phyloP scores from a whole-genome alignment of 768 basidiomycete species.

The Agaricus subrufescens region DNA sequence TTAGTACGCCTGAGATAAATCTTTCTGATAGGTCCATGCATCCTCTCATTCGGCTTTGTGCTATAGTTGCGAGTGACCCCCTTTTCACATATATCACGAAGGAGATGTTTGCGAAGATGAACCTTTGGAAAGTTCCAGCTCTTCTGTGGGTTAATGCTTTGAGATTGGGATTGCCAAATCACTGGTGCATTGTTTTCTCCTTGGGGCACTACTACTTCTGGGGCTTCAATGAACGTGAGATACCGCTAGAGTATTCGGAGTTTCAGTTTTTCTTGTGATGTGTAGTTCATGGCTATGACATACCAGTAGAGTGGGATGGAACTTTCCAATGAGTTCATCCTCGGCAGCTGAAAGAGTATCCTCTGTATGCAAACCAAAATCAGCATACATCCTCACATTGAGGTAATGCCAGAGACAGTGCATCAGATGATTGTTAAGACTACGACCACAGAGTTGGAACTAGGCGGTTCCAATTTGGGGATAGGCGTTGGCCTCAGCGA shows the following conservation, averaged over 20 bases:
- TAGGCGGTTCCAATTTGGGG: too few species aligned
- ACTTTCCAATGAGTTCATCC: conserved; percentile 8
- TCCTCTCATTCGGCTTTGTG: too few species aligned
- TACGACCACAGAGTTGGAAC: too few species aligned
- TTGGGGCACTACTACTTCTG: too few species aligned
- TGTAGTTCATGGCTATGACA: not conserved
- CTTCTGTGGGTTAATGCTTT: conserved; percentile 12
- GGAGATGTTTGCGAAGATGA: conserved; percentile 26
- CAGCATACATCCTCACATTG: conserved; percentile 21
- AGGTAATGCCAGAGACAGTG: conserved; percentile 21
- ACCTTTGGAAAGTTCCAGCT: conserved; percentile 33
- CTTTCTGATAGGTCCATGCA: too few species aligned
- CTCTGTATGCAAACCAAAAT: conserved; percentile 27
- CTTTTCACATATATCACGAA: conserved; percentile 27
- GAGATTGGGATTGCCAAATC: conserved; percentile 10
- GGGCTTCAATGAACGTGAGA: too few species aligned
- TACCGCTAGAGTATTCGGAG: not conserved
- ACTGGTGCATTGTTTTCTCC: too few species aligned
- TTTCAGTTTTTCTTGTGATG: too few species aligned
- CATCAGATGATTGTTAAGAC: too few species aligned
- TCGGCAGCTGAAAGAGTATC: conserved; percentile 21
- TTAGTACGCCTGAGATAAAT: too few species aligned
- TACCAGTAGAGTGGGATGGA: conserved; percentile 16
- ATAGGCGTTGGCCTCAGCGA: too few species aligned
- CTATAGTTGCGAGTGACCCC: conserved; percentile 16